These are phyloP conservation scores for Quercus alba DNA, from an alignment of 306 rosid genomes.

Conservation along the genomic window DNA sequence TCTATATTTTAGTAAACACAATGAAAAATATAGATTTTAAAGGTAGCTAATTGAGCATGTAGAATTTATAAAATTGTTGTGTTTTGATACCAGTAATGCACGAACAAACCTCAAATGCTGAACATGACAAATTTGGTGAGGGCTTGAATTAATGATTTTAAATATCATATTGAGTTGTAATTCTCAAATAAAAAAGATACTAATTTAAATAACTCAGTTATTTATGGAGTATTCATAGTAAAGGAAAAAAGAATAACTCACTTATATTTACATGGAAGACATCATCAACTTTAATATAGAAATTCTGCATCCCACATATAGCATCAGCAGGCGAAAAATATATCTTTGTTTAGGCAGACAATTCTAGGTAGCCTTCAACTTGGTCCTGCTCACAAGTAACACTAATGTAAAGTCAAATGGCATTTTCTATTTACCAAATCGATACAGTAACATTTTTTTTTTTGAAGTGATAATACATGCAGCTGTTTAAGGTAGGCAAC, in stretches of 20 bases:
- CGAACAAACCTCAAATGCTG: not conserved
- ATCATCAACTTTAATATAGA: conserved; percentile 93
- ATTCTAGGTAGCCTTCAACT: conserved; percentile 95
- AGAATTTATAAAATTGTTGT: no score
- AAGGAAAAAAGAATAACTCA: conserved; percentile 13
- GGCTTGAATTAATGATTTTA: not conserved
- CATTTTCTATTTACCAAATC: conserved; percentile 1
- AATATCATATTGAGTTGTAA: not conserved
- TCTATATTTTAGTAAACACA: no score
- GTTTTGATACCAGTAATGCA: no score
- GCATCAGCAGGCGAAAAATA: conserved; percentile 82
- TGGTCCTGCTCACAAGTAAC: conserved; percentile 56
- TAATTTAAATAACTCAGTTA: not conserved
- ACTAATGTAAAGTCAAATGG: conserved; percentile 6
- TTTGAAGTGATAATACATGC: not conserved
- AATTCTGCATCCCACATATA: conserved; percentile 92
- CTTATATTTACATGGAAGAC: conserved; percentile 97
- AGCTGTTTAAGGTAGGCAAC: not conserved
- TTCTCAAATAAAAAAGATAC: not conserved
- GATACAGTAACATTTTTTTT: not conserved
- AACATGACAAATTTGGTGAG: not conserved
- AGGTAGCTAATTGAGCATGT: no score
- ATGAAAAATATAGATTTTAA: no score
- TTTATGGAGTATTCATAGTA: conserved; percentile 5
- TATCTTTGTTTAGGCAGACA: conserved; percentile 89